Evolutionary conservation across 257 asterid genomes (phyloP), one percentile per base, ranked within the genome.

Genomic region (Capsicum baccatum): DNA sequence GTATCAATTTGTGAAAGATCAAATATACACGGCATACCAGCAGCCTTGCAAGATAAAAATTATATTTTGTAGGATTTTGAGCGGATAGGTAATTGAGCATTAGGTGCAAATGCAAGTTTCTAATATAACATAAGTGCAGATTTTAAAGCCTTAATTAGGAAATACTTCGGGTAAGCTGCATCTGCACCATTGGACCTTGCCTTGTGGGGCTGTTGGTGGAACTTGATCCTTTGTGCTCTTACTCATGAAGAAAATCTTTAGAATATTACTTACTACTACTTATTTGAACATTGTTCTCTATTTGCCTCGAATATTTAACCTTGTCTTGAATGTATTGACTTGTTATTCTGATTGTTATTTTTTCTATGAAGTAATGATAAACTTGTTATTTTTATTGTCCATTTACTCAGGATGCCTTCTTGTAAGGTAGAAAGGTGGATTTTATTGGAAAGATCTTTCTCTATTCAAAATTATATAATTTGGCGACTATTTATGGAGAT

Each of bases 71-170:
- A 26, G 21, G 81, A 76, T 52, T 16, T 16, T 13, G 63, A 14
- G 63, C 52, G 81, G 63, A 6, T 19, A 48, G 80, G 0, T 19
- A 19, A 76, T 52, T 13, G 47, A 76, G 62, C 19, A 52, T 26
- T 74, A 8, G 63, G 48, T 76, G 81, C 81, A 76, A n/a, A 52
- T 50, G 33, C 81, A 74, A 74, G 47, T 74, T 19, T 52, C 13
- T 62, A 50, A 52, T 76, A 44, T 2, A 21, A 76, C 52, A 26
- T 13, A 52, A 62, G 48, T 44, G 26, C 52, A 15, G 9, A 26
- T 52, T 76, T 14, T 52, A 1, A 52, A 4, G 63, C 21, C 62
- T 13, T 13, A 52, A 2, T 70, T 44, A 70, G 57, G 9, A 76
- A 56, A 76, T 52, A 13, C 21, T 76, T 26, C 63, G 13, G 81